These are phyloP conservation scores for Lagenidium sp. DNA, from an alignment of 352 stramenopile species.

Conservation along the genomic window DNA sequence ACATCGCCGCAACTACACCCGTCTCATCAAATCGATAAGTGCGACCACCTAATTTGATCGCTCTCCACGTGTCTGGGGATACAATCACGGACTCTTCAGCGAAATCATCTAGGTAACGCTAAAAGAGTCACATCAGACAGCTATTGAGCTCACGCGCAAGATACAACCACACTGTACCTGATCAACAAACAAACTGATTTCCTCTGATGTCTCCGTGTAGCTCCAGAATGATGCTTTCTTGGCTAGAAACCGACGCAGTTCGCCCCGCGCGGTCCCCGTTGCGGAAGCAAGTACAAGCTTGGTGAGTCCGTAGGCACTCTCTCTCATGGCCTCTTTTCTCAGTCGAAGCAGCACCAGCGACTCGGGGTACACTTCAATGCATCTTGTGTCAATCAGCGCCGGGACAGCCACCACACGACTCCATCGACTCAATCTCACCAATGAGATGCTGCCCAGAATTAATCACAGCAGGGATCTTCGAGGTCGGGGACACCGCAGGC, in stretches of 20 bases:
- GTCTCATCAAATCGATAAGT: slow-evolving; percentile 83
- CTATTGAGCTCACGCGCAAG: neutral
- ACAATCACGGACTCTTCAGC: slow-evolving; percentile 66
- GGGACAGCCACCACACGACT: too few relatives aligned
- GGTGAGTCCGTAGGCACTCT: slow-evolving; percentile 73
- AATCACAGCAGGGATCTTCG: too few relatives aligned
- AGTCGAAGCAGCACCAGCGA: slow-evolving; percentile 68
- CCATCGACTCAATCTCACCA: too few relatives aligned
- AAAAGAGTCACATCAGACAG: neutral
- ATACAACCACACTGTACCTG: slow-evolving; percentile 17
- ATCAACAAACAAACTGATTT: slow-evolving; percentile 76
- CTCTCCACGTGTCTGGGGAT: slow-evolving; percentile 76
- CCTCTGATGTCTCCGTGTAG: slow-evolving; percentile 78
- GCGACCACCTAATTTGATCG: slow-evolving; percentile 76
- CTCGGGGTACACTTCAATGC: slow-evolving; percentile 56
- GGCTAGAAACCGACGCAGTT: neutral
- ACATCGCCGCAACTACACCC: slow-evolving; percentile 82
- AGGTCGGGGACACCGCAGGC: neutral
- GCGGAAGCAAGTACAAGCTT: slow-evolving; percentile 56
- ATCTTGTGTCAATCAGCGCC: neutral
- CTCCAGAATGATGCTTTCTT: slow-evolving; percentile 53
- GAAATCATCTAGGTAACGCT: slow-evolving; percentile 57
- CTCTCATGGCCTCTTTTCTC: slow-evolving; percentile 59
- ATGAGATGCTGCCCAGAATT: slow-evolving; percentile 71
- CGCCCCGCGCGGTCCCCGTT: neutral